Evolutionary conservation across 2,329 filamentous ascomycete species (phyloP), one percentile per base, ranked within the genome.

Genomic region (Lasiodiplodia citricola): DNA sequence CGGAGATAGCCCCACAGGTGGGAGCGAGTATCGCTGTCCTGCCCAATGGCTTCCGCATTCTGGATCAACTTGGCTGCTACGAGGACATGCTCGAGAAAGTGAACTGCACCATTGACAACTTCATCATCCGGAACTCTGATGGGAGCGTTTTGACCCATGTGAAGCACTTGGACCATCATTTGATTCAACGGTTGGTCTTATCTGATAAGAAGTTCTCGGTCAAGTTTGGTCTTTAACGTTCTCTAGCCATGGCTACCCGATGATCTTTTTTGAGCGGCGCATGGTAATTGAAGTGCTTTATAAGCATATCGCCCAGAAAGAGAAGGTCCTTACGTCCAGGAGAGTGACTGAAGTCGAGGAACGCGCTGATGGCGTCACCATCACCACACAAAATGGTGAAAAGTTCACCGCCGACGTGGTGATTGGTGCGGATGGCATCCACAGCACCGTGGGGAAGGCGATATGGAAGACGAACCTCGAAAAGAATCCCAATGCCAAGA

Each of bases 11-110:
- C 6, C 72, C 74, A 13, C 65, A 70, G 16, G 69, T 70, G 2
- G 74, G 74, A 1, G 74, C 74, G 1, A 69, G 66, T 41, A 71
- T 76, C 21, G 72, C 65, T 4, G 23, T 76, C 3, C 37, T 68
- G 7, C 70, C 74, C 2, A 69, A 70, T 28, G 71, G 70, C 14
- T 67, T 62, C 16, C 72, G 73, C 18, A 69, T 75, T 28, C 70
- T 76, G 21, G 75, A 75, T 47, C 74, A 75, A 14, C 72, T 75
- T 16, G 75, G 73, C 5, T 71, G 64, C 62, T 65, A 25, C 35
- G 62, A 65, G 62, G 50, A 65, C 11, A 25, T 65, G 18, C 11
- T 65, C 5, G 18, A 35, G 21, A 41, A 14, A 28, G 62, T 54
- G 2, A 38, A 65, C 11, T 55, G 44, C 50, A 41, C 50, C 14